phyloP scores from a whole-genome alignment of 116 monocot species.

The Iris pallida region DNA sequence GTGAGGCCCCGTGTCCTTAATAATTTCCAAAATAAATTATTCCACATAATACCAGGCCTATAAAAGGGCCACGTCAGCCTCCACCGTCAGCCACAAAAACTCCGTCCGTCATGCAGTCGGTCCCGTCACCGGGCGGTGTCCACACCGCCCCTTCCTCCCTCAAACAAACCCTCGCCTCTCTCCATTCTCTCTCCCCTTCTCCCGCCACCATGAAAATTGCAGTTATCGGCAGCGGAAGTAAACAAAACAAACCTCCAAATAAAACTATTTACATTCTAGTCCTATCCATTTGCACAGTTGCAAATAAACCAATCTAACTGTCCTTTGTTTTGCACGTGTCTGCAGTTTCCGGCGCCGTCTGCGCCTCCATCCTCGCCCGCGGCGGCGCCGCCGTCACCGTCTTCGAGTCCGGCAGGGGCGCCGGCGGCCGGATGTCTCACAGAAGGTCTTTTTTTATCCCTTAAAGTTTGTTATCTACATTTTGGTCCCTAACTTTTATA shows the following conservation, averaged over 20 bases:
- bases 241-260: neutral
- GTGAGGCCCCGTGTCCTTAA: too few relatives aligned
- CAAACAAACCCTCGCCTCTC: too few relatives aligned
- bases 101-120: too few relatives aligned
- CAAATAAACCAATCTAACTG: neutral
- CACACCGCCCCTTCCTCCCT: too few relatives aligned
- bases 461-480: neutral
- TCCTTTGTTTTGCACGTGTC: neutral
- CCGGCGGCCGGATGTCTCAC: conserved; percentile 77
- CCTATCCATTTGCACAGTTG: neutral
- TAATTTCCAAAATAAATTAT: too few relatives aligned
- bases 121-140: too few relatives aligned
- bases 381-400: conserved; percentile 69
- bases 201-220: conserved; percentile 26
- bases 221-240: conserved; percentile 72
- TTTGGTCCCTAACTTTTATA: neutral
- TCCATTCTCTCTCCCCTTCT: neutral
- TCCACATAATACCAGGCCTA: too few relatives aligned
- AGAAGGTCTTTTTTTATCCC: conserved; percentile 41
- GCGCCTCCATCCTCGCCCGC: conserved; percentile 61
- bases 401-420: conserved; percentile 68
- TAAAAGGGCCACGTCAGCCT: too few relatives aligned
- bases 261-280: neutral
- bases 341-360: conserved; percentile 72
- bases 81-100: too few relatives aligned